A percentile compares a stretch with the other conserved stretches of the same genome.
Evolutionary conservation across 257 asterid genomes (phyloP).

Genomic region (Leptodermis oblonga): DNA sequence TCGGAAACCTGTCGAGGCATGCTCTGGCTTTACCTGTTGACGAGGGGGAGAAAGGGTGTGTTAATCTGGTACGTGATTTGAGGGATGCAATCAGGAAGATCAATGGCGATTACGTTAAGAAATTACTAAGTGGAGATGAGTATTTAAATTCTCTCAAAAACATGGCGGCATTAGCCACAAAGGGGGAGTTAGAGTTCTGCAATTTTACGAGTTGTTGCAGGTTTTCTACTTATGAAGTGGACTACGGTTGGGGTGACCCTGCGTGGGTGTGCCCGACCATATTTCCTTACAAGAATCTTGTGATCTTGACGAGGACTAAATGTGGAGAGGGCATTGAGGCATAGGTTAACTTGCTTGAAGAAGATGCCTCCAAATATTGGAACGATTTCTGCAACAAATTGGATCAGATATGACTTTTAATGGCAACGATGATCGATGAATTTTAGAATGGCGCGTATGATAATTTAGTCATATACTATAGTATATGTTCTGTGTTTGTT

Average conservation of each 20-base stretch:
- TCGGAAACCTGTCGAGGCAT: conserved; percentile 12
- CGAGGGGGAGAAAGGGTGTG: not conserved
- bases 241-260: conserved; percentile 51
- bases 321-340: conserved; percentile 52
- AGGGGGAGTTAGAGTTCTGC: conserved; percentile 19
- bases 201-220: conserved; percentile 43
- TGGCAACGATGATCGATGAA: too few species aligned
- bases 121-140: conserved; percentile 8
- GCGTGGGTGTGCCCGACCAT: conserved; percentile 30
- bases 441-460: too few species aligned
- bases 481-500: too few species aligned
- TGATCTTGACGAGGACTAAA: conserved; percentile 25
- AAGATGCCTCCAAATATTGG: too few species aligned
- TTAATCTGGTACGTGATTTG: conserved; percentile 19
- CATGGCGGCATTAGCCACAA: not conserved
- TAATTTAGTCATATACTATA: too few species aligned
- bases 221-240: conserved; percentile 48
- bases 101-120: conserved; percentile 18
- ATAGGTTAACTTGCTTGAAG: conserved; percentile 33
- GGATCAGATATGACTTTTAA: too few species aligned
- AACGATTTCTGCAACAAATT: too few species aligned
- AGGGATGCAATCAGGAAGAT: conserved; percentile 29
- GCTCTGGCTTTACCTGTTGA: conserved; percentile 16
- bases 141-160: not conserved
- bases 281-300: conserved; percentile 24